These are phyloP conservation scores for Spiromastix sp. DNA, from an alignment of 2,329 filamentous ascomycete species.

Conservation along the genomic window DNA sequence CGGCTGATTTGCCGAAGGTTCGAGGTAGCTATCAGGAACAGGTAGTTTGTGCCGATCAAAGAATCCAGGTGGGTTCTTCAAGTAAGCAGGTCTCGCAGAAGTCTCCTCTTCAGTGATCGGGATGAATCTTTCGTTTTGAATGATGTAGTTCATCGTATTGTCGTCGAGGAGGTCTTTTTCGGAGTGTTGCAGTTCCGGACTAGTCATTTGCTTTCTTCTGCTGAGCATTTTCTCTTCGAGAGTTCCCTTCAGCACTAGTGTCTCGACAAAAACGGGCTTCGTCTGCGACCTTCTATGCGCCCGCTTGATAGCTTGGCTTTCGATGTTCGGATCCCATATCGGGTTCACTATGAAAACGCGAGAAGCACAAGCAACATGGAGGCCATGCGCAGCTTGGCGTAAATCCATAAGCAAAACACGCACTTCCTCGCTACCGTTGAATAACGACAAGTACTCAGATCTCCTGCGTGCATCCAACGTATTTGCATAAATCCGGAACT, in stretches of 20 bases:
- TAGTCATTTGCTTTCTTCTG: constrained; percentile 64
- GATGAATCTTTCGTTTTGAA: constrained; percentile 45
- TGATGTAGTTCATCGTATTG: constrained; percentile 46
- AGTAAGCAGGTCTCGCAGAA: constrained; percentile 16
- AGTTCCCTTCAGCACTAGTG: constrained; percentile 66
- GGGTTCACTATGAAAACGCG: constrained; percentile 84
- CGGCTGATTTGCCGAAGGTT: too few species aligned
- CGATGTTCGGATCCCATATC: constrained; percentile 71
- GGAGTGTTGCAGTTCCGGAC: constrained; percentile 43
- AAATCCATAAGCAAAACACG: constrained; percentile 85
- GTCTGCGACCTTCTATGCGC: constrained; percentile 79
- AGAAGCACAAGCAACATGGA: constrained; percentile 75
- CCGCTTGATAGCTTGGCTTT: constrained; percentile 85
- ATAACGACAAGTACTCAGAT: constrained; percentile 66
- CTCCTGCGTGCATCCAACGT: constrained; percentile 51
- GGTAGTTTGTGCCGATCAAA: constrained; percentile 30
- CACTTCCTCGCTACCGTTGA: constrained; percentile 59
- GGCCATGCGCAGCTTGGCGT: constrained; percentile 75
- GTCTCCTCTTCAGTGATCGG: constrained; percentile 25
- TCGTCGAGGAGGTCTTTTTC: constrained; percentile 51
- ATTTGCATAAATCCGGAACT: constrained; percentile 48
- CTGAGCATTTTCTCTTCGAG: constrained; percentile 78
- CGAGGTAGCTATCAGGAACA: constrained; percentile 21
- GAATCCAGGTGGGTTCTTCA: constrained; percentile 22
- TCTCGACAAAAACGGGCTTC: constrained; percentile 72